Evolutionary conservation across 139 green algal genomes (phyloP).

Genomic region (Micractinium conductrix): DNA sequence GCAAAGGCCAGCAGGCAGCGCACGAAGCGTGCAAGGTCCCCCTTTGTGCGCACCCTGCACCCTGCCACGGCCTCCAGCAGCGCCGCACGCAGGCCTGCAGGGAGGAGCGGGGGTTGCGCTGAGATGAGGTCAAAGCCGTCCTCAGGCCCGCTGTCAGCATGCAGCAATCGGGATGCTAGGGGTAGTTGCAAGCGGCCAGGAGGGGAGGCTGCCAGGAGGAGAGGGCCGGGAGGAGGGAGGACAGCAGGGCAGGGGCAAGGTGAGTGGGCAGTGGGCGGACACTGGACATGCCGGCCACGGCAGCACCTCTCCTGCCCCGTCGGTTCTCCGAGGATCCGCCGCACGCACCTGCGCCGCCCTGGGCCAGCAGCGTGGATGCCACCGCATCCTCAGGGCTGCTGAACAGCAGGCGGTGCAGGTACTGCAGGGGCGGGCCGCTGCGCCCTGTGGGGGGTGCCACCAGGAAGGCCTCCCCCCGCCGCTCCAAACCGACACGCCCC

Average conservation of each 20-base stretch:
- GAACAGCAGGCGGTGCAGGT: slow-evolving; percentile 6
- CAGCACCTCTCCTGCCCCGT: too few relatives aligned
- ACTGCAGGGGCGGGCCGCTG: neutral
- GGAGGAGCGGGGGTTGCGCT: neutral
- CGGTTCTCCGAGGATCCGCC: too few relatives aligned
- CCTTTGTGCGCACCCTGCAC: neutral
- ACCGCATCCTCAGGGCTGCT: neutral
- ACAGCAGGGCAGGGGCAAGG: too few relatives aligned
- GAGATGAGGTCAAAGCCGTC: neutral
- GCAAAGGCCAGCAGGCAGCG: neutral
- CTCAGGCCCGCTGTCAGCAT: too few relatives aligned
- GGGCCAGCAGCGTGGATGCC: neutral
- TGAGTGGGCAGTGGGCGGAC: too few relatives aligned
- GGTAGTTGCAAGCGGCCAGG: too few relatives aligned
- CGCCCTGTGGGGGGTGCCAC: neutral
- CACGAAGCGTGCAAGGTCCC: neutral
- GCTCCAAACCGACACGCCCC: neutral
- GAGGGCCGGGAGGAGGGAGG: too few relatives aligned
- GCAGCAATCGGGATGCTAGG: too few relatives aligned
- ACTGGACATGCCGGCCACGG: neutral
- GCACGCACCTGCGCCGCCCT: neutral
- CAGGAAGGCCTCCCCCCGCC: neutral
- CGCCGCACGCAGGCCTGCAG: neutral
- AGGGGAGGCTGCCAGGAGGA: too few relatives aligned
- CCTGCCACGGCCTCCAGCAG: slow-evolving; percentile 14